Base-by-base conservation (phyloP, 2,329 filamentous ascomycete species). In the Whalleya microplaca region DNA sequence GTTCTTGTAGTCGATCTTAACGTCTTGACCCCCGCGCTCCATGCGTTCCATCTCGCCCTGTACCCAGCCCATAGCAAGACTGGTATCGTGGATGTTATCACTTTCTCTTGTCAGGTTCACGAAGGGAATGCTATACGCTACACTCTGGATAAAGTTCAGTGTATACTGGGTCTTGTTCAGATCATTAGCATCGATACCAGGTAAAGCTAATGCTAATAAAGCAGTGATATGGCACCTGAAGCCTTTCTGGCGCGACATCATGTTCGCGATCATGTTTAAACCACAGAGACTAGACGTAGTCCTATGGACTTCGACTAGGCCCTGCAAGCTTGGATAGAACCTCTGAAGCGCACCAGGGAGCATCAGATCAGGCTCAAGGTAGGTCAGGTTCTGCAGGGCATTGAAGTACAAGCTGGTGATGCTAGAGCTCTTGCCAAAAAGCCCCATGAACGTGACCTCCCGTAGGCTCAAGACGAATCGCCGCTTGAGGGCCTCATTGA, bases 111-210 rank as follows among this genome's bases (percentile, higher is more conserved):
- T 88, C 48, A 99, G 78, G 58, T 96, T 90, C 55, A 90, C 86
- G 69, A 99, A 91, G 0, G 95, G 96, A 50, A 99, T 96, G 68
- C 94, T 96, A 77, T 97, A 98, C 57, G 92, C 94, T 12, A 98
- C 91, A 55, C 91, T 90, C 73, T 98, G 94, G 55, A 99, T 95
- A 71, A 97, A 97, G 64, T 93, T 91, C 55, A 99, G 80, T 0
- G 95, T 96, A 73, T 96, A 91, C 66, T 96, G 84, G 0, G 95
- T 98, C 80, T 99, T 99, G 71, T 95, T 93, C 21, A 99, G 78
- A 74, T 99, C 95, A 71, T 99, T 99, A 62, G 96, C 93, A 75
- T 99, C 96, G 56, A 99, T 96, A 20, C 95, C 96, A 0, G 96
- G 96, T 29, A 99, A 79, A 3, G 94, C 92, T 57, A 99, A 81